Evolutionary conservation across 2,329 filamentous ascomycete genomes (phyloP).

Genomic region (Diaporthe sp.): DNA sequence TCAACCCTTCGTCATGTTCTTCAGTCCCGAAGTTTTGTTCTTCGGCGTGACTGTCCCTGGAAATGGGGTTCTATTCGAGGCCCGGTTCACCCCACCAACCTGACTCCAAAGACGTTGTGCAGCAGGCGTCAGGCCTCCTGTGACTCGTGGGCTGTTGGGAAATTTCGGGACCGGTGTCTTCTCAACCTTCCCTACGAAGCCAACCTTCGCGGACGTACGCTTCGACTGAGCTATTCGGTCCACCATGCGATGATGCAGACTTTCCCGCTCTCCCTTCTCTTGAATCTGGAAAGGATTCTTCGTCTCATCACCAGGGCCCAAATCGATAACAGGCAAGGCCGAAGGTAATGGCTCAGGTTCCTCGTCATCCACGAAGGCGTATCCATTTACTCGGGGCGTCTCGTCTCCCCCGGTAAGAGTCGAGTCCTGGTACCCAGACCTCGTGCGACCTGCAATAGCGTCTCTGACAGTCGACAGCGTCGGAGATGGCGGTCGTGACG

Average conservation of each 20-base stretch:
- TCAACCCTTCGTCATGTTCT: constrained; percentile 51
- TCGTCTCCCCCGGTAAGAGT: constrained; percentile 73
- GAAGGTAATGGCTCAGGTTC: constrained; percentile 62
- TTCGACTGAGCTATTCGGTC: constrained; percentile 84
- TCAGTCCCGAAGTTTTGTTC: constrained; percentile 53
- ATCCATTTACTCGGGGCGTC: constrained; percentile 93
- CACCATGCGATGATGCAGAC: constrained; percentile 87
- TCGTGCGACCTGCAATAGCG: constrained; percentile 82
- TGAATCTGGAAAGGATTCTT: constrained; percentile 86
- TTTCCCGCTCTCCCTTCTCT: constrained; percentile 82
- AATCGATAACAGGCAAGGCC: constrained; percentile 62
- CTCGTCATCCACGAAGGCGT: constrained; percentile 92
- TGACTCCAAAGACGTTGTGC: constrained; percentile 77
- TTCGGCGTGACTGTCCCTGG: constrained; percentile 57
- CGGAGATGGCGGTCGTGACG: constrained; percentile 78
- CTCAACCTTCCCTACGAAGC: constrained; percentile 71
- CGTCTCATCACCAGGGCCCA: constrained; percentile 72
- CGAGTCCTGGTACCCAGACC: constrained; percentile 73
- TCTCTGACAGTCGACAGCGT: constrained; percentile 88
- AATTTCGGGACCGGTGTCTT: constrained; percentile 78
- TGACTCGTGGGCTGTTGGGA: constrained; percentile 73
- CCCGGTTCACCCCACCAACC: constrained; percentile 62
- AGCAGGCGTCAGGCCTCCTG: constrained; percentile 77
- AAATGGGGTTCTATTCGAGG: constrained; percentile 55
- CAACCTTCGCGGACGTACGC: constrained; percentile 70